Base-by-base conservation (phyloP, 2,329 filamentous ascomycete genomes). In the Colletotrichum ledebouriae region DNA sequence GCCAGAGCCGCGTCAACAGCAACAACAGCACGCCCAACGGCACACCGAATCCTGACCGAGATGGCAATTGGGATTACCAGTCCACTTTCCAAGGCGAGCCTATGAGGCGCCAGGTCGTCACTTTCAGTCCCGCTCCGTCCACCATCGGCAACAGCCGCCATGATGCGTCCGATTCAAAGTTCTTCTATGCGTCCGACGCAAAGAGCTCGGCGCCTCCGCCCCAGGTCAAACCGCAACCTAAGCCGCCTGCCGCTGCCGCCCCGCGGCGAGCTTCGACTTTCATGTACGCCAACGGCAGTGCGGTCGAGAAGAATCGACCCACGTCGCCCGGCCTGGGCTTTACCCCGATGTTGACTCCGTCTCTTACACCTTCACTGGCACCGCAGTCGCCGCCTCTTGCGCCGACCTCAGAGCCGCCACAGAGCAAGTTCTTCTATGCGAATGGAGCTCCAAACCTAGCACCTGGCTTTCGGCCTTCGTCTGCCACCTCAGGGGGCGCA, bases 111-210 rank as follows among this genome's bases (percentile, higher is more conserved):
- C 73, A 77, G 1, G 52, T 74, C 11, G 78, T 83, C 20, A 79
- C 82, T 20, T 83, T 85, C 67, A 80, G 75, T 71, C 75, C 83
- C 6, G 74, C 77, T 12, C 49, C 49, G 4, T 77, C 78, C 39
- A 79, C 83, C 13, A 69, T 71, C 7, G 42, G 59, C 60, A 52
- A 53, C 57, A 71, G 63, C 22, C 69, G 60, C 67, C 72, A 50
- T 76, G 72, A 67, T 73, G 78, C 74, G 73, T 73, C 75, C 20
- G 85, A 87, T 59, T 81, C 90, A 60, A 95, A 94, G 81, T 98
- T 98, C 85, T 98, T 99, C 78, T 94, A 97, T 77, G 96, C 94
- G 33, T 93, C 90, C 77, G 93, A 97, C 73, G 92, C 87, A 44
- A 90, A 87, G 73, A 34, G 10, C 25, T 50, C 53, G 12, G 56